Conservation (phyloP, 129 eudicot genomes). For the Flaveria sonorensis region DNA sequence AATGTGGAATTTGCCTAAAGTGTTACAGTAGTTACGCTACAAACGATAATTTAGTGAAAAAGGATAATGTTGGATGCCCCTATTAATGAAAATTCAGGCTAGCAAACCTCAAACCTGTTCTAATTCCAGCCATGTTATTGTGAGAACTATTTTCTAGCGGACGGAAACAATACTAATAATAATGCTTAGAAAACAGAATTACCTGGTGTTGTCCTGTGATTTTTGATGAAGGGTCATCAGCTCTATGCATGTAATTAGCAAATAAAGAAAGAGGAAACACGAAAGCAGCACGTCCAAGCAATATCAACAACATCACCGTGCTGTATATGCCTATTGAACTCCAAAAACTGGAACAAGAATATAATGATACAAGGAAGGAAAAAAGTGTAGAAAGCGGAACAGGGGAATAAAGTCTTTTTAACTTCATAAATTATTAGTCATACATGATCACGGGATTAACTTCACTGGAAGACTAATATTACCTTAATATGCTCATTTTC, state of each 20-base stretch:
- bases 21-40: neutral
- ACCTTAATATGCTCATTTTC: conserved; percentile 81
- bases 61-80: too few species aligned
- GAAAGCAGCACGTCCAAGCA: conserved; percentile 90
- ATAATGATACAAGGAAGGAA: neutral
- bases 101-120: neutral
- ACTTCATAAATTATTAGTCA: neutral
- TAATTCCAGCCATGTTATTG: neutral
- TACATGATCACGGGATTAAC: neutral
- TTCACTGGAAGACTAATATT: neutral
- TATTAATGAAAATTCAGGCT: too few species aligned
- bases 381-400: neutral
- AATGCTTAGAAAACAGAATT: neutral
- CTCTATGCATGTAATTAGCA: conserved; percentile 62
- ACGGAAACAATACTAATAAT: neutral
- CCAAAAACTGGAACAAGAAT: conserved; percentile 50
- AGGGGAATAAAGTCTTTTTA: neutral
- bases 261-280: conserved; percentile 80
- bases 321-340: conserved; percentile 55
- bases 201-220: conserved; percentile 75
- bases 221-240: conserved; percentile 40
- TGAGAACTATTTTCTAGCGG: neutral
- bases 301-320: conserved; percentile 52
- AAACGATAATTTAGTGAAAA: neutral
- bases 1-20: neutral